Percentiles rank a stretch among this genome's conserved stretches.
Conservation (phyloP, 2,329 filamentous ascomycete genomes). For the Ascochyta clinopodiicola region DNA sequence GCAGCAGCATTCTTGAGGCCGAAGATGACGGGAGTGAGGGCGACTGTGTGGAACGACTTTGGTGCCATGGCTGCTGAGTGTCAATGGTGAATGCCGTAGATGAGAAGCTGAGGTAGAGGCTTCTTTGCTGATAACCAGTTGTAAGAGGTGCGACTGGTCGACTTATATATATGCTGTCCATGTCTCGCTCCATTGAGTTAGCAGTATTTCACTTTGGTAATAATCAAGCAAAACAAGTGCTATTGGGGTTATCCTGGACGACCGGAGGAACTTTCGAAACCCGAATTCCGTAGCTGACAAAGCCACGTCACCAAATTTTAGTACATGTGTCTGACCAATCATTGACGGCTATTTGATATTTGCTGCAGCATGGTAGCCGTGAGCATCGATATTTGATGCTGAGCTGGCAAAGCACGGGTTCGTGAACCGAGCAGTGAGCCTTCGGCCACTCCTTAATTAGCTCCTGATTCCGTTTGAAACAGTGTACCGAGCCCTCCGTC, state of each 20-base stretch:
- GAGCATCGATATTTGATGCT: neutral
- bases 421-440: neutral
- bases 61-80: conserved; percentile 19
- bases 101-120: neutral
- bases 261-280: neutral
- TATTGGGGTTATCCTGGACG: neutral
- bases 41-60: conserved; percentile 42
- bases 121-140: neutral
- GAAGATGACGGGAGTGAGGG: conserved; percentile 52
- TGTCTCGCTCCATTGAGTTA: too few relatives aligned
- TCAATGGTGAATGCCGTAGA: neutral
- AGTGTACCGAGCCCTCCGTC: conserved; percentile 13
- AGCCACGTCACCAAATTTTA: too few relatives aligned
- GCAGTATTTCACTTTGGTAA: neutral
- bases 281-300: neutral
- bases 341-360: neutral
- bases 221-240: neutral
- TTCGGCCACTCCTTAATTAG: neutral
- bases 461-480: conserved; percentile 16
- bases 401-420: neutral
- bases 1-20: conserved; percentile 52
- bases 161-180: too few relatives aligned
- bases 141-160: neutral
- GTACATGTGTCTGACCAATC: too few relatives aligned
- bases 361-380: neutral